These are phyloP conservation scores for Dactylonectria estremocensis DNA, from an alignment of 2,329 filamentous ascomycete species.

Conservation along the genomic window DNA sequence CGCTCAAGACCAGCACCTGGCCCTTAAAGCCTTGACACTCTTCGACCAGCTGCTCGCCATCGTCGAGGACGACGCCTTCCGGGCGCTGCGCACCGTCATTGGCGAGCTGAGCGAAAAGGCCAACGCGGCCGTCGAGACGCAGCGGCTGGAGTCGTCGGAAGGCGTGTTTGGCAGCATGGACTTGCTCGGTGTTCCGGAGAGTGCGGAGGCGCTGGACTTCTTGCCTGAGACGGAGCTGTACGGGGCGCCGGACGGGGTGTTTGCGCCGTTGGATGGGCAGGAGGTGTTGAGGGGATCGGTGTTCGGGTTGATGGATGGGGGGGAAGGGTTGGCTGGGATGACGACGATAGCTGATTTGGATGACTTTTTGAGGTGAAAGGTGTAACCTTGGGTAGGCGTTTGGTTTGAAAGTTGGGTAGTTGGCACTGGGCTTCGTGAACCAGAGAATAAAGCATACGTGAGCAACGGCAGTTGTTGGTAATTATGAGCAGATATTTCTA, in stretches of 20 bases:
- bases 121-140: conserved; percentile 29
- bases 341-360: conserved; percentile 11
- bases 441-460: too few species aligned
- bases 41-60: conserved; percentile 47
- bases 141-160: conserved; percentile 18
- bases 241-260: neutral
- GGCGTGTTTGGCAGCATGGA: conserved; percentile 20
- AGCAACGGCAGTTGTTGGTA: too few species aligned
- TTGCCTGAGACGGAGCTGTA: conserved; percentile 16
- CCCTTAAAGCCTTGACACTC: conserved; percentile 46
- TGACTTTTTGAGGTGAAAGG: conserved; percentile 5
- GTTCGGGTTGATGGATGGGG: neutral
- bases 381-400: neutral
- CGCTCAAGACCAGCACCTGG: conserved; percentile 49
- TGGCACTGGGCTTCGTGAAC: too few species aligned
- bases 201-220: conserved; percentile 1
- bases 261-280: conserved; percentile 17
- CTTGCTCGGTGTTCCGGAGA: too few species aligned
- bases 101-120: conserved; percentile 43
- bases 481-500: too few species aligned
- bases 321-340: neutral
- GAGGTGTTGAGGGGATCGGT: neutral
- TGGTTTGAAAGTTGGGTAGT: too few species aligned
- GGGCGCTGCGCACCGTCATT: conserved; percentile 29
- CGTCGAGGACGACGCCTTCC: conserved; percentile 38